These are phyloP conservation scores for Acmispon strigosus DNA, from an alignment of 306 rosid genomes.

Conservation along the genomic window DNA sequence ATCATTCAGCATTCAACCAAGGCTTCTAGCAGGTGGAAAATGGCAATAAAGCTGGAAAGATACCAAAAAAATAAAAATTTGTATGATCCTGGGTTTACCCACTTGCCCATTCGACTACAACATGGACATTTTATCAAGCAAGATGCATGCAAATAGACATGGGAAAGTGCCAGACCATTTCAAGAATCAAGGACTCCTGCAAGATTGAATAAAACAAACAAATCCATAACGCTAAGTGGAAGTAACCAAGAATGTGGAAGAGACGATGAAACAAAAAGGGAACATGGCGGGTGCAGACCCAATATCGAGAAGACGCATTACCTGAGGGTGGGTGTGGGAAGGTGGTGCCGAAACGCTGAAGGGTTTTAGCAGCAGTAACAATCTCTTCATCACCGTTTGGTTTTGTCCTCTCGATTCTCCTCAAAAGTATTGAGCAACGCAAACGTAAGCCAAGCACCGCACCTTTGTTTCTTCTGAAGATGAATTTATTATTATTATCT, in stretches of 20 bases:
- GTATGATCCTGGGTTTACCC: neutral
- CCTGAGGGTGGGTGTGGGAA: constrained; percentile 58
- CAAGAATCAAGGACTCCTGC: neutral
- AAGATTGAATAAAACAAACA: neutral
- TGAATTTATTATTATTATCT: no score
- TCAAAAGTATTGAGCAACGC: neutral
- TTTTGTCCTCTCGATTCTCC: neutral
- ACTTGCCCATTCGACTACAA: neutral
- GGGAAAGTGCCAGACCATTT: neutral
- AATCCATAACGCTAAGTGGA: neutral
- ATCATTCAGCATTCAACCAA: neutral
- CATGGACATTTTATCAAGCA: constrained; percentile 44
- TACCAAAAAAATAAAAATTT: neutral
- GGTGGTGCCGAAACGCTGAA: constrained; percentile 36
- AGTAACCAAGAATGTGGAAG: neutral
- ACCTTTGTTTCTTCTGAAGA: no score
- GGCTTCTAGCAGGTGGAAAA: neutral
- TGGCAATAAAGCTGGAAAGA: neutral
- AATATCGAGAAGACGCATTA: constrained; percentile 12
- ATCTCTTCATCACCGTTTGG: constrained; percentile 47
- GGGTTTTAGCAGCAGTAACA: constrained; percentile 61
- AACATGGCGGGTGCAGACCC: neutral
- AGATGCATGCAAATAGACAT: constrained; percentile 11
- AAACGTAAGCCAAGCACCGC: no score
- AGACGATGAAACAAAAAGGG: neutral